Conservation (phyloP, 305 asterid species). For the Fraxinus ornus region DNA sequence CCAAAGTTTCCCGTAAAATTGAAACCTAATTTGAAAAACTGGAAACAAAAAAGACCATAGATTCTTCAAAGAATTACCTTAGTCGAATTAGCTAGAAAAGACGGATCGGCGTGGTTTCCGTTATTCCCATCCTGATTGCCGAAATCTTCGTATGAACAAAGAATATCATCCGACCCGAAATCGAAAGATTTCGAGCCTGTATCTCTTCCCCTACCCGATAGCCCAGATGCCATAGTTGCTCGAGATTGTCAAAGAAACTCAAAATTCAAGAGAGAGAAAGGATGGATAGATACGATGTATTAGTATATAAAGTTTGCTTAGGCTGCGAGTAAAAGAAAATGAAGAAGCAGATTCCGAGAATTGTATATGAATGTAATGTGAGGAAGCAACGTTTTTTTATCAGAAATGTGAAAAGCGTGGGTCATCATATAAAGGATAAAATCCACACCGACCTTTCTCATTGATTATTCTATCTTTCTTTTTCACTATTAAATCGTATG, state of each 20-base stretch:
- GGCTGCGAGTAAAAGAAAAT: neutral
- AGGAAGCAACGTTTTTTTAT: neutral
- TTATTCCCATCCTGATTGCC: constrained; percentile 62
- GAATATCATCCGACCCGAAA: constrained; percentile 83
- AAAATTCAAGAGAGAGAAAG: neutral
- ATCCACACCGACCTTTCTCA: neutral
- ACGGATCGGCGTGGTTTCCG: constrained; percentile 64
- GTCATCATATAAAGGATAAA: neutral
- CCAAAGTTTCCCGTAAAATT: neutral
- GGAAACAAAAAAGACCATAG: neutral
- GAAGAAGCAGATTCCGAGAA: neutral
- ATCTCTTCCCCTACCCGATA: constrained; percentile 53
- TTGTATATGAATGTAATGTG: neutral
- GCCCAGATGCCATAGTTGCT: constrained; percentile 75
- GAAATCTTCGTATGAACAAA: constrained; percentile 76
- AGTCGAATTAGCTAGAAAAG: constrained; percentile 39
- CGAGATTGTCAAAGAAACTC: neutral
- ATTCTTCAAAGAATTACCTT: constrained; percentile 34
- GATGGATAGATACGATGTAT: neutral
- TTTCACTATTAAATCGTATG: neutral
- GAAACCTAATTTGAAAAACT: neutral
- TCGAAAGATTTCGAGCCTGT: constrained; percentile 69
- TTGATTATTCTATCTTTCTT: neutral
- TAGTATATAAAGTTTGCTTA: neutral
- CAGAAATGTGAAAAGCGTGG: neutral